Evolutionary conservation across 148 eudicot species (phyloP).

Genomic region (Amaranthus hypochondriacus): DNA sequence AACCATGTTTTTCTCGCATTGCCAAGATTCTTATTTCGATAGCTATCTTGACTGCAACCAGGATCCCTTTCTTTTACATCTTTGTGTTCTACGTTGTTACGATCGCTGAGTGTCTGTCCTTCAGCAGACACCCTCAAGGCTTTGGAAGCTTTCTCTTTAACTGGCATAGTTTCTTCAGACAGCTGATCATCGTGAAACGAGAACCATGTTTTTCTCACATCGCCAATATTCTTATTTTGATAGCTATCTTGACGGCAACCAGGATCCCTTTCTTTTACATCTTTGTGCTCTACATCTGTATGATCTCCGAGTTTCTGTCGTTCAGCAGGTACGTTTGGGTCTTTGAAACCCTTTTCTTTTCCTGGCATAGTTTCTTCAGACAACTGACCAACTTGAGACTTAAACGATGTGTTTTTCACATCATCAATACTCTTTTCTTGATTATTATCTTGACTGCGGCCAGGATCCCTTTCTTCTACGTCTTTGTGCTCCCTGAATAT

Average conservation of each 20-base stretch:
- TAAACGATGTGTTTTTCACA: constrained; percentile 8
- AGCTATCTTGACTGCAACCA: background rate
- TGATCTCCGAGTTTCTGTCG: background rate
- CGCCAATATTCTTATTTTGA: background rate
- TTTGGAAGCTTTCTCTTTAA: background rate
- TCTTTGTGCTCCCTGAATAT: constrained; percentile 19
- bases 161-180: background rate
- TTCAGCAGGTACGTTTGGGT: background rate
- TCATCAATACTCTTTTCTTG: background rate
- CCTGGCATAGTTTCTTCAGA: background rate
- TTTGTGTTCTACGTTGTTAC: too few relatives aligned
- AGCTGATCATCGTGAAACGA: constrained; percentile 7
- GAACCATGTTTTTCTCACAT: constrained; percentile 2
- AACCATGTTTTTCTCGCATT: too few relatives aligned
- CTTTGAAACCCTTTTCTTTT: background rate
- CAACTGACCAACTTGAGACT: constrained; percentile 6
- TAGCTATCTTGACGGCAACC: background rate
- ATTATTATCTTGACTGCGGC: constrained; percentile 11
- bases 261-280: constrained; percentile 6
- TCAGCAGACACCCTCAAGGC: too few relatives aligned
- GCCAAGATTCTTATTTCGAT: too few relatives aligned
- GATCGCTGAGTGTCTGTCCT: too few relatives aligned
- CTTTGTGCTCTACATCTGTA: constrained; percentile 14
- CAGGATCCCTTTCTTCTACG: constrained; percentile 5
- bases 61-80: too few relatives aligned